Conservation (phyloP, 345 rosid species). For the Turnera subulata region DNA sequence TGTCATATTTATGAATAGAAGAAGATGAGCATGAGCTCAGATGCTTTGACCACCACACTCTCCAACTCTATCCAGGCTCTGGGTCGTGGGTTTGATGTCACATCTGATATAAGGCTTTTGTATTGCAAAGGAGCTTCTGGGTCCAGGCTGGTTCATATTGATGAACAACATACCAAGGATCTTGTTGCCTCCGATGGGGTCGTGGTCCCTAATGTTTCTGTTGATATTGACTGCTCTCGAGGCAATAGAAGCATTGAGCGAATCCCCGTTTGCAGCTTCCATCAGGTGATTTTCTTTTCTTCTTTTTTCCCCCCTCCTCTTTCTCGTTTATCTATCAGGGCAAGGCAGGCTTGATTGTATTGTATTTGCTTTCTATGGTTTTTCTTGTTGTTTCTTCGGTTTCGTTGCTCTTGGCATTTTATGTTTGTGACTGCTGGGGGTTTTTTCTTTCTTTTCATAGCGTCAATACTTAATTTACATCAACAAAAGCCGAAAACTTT, state of each 20-base stretch:
- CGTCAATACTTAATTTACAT: no score
- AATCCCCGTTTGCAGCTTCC: constrained; percentile 65
- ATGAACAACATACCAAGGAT: constrained; percentile 58
- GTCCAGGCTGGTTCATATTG: constrained; percentile 69
- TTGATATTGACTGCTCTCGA: constrained; percentile 56
- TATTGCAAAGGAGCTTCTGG: constrained; percentile 94
- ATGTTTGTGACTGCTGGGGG: no score
- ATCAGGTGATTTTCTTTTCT: constrained; percentile 45
- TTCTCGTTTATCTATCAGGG: neutral
- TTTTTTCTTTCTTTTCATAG: no score
- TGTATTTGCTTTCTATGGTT: neutral
- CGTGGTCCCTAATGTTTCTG: constrained; percentile 47
- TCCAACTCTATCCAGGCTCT: constrained; percentile 85
- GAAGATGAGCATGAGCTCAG: constrained; percentile 29
- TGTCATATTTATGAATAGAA: constrained; percentile 18
- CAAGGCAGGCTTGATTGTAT: constrained; percentile 6
- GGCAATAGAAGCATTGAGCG: constrained; percentile 41
- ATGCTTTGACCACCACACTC: constrained; percentile 71
- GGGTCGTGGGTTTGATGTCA: constrained; percentile 67
- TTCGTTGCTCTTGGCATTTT: neutral
- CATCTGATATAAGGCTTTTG: constrained; percentile 85
- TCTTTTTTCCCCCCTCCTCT: constrained; percentile 5
- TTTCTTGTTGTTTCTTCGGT: neutral
- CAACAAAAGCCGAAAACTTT: no score
- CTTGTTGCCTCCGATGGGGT: constrained; percentile 50